Base-by-base conservation (phyloP, 305 asterid genomes). In the Rubia tinctorum region DNA sequence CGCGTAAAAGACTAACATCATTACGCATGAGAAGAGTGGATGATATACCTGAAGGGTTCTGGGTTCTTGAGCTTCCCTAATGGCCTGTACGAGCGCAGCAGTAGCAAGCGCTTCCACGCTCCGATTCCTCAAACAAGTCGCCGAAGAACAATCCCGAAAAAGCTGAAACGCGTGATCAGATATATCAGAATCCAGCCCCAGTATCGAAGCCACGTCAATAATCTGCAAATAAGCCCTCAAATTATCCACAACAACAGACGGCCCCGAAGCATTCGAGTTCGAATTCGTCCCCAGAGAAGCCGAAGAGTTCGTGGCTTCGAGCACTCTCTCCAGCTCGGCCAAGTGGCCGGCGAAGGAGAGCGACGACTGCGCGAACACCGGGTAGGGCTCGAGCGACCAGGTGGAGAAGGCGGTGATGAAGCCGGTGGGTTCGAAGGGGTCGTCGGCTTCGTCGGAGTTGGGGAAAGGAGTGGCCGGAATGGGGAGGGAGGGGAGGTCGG, bases 151-250 rank as follows among this genome's bases (percentile, higher is more conserved):
- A 81, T 94, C 98, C 83, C 98, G 85, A 65, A 94, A 94, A 22
- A 94, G 86, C 92, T 90, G 95, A 88, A 94, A 94, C 23, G 99
- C 99, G 73, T 91, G 97, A 77, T 94, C 98, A 60, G 99, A 89
- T 25, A 94, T 91, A 81, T 94, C 95, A 74, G 69, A 86, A 67
- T 94, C 99, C 55, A 94, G 83, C 27, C 99, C 80, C 3, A 94
- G 80, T 60, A 94, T 94, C 53, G 99, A 94, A 12, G 98, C 93
- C 73, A 94, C 97, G 56, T 92, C 99, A 72, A 94, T 90, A 51
- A 94, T 92, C 84, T 94, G 99, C 87, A 94, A 78, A 74, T 94
- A 94, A 47, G 99, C 99, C 89, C 99, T 88, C 77, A 94, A 61
- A 77, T 90, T 91, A 72, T 94, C 99, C 76, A 94, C 92, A 77